These are phyloP conservation scores for Citeromyces nyonsensis DNA, from an alignment of 805 yeast species.

Conservation along the genomic window DNA sequence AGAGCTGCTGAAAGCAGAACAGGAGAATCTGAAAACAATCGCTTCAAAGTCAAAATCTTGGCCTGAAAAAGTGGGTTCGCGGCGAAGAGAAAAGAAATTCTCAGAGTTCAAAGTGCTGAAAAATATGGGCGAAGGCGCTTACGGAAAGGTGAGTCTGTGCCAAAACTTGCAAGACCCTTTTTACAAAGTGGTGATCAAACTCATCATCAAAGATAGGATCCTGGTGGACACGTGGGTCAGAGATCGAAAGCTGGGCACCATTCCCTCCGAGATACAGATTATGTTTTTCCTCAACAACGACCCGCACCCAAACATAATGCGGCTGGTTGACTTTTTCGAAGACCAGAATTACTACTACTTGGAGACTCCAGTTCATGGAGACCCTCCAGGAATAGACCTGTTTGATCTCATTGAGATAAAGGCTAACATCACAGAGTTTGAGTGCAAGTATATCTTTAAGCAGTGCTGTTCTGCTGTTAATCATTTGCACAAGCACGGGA, in stretches of 20 bases:
- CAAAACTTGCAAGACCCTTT: conserved; percentile 45
- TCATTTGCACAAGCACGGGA: conserved; percentile 76
- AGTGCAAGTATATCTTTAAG: conserved; percentile 61
- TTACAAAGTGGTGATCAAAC: conserved; percentile 66
- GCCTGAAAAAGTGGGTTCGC: conserved; percentile 48
- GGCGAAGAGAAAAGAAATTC: conserved; percentile 56
- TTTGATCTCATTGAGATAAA: conserved; percentile 86
- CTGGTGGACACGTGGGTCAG: conserved; percentile 96
- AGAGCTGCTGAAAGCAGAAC: conserved; percentile 24
- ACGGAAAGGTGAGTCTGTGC: conserved; percentile 83
- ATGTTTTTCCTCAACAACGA: conserved; percentile 65
- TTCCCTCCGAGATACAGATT: conserved; percentile 92
- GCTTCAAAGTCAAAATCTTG: conserved; percentile 22
- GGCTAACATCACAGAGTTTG: conserved; percentile 65
- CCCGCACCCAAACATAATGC: conserved; percentile 81
- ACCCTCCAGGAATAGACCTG: conserved; percentile 80
- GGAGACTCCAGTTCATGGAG: conserved; percentile 84
- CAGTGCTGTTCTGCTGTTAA: conserved; percentile 72
- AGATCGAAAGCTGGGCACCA: conserved; percentile 80
- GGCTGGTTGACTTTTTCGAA: conserved; percentile 82
- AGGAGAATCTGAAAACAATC: conserved; percentile 22
- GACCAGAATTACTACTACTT: conserved; percentile 81
- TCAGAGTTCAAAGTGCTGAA: conserved; percentile 57
- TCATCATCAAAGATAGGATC: conserved; percentile 84
- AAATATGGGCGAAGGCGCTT: conserved; percentile 91